Evolutionary conservation across 2,329 filamentous ascomycete genomes (phyloP).

Genomic region (Pestalotiopsis fici): DNA sequence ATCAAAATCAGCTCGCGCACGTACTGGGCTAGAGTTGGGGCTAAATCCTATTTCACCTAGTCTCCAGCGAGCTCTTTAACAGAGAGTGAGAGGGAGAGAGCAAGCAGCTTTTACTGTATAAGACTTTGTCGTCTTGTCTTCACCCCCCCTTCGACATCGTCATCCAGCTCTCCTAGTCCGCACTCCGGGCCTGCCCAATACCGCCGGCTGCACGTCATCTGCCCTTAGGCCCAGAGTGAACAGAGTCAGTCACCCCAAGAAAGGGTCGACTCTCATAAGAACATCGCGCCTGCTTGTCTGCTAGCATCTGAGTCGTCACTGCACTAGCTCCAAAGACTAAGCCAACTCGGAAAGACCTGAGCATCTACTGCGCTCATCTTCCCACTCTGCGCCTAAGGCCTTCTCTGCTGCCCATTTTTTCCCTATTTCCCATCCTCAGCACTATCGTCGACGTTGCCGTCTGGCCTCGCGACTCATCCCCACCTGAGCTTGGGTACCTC

Average conservation of each 20-base stretch:
- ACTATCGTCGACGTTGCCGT: not conserved
- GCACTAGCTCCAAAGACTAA: constrained; percentile 7
- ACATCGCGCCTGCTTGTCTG: constrained; percentile 1
- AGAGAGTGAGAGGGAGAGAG: not conserved
- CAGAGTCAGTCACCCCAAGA: constrained; percentile 3
- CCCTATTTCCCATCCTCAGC: not conserved
- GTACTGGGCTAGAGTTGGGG: not conserved
- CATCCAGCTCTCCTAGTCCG: not conserved
- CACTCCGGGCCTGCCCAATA: not conserved
- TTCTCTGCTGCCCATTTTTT: not conserved
- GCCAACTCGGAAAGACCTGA: constrained; percentile 2
- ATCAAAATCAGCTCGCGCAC: constrained; percentile 1
- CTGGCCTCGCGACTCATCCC: not conserved
- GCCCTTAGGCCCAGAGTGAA: not conserved
- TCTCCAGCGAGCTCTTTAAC: not conserved
- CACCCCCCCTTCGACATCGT: not conserved
- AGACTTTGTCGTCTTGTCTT: not conserved
- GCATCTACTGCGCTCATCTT: not conserved
- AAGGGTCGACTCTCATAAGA: not conserved
- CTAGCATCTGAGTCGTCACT: constrained; percentile 2
- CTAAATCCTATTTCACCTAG: constrained; percentile 6
- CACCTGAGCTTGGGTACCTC: not conserved
- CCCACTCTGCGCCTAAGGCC: not conserved
- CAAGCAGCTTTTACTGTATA: not conserved
- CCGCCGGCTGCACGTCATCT: constrained; percentile 5